A percentile compares a stretch with the other conserved stretches of the same genome.
These are phyloP conservation scores for Sanghuangporus weigelae DNA, from an alignment of 1,284 basidiomycete genomes.

Conservation along the genomic window DNA sequence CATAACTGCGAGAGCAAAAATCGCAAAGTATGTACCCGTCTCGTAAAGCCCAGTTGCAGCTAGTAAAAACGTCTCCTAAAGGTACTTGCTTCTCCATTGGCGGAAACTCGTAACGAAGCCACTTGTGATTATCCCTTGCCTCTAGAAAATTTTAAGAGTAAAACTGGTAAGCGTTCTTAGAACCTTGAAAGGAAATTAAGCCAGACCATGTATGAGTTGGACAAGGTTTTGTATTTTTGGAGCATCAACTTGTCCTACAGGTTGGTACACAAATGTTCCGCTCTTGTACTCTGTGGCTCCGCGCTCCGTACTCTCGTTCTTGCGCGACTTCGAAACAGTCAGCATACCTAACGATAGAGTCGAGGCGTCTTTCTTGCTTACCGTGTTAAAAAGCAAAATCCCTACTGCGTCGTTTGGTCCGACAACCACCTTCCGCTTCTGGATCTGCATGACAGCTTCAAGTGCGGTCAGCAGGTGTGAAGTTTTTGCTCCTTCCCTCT, in stretches of 20 bases:
- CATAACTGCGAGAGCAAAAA: background rate
- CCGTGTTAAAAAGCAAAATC: constrained; percentile 89
- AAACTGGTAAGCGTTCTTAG: background rate
- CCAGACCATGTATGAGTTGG: constrained; percentile 61
- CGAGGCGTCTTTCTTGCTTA: constrained; percentile 35
- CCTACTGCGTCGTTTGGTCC: constrained; percentile 88
- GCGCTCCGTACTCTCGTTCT: constrained; percentile 44
- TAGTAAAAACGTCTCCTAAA: constrained; percentile 82
- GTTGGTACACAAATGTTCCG: constrained; percentile 71
- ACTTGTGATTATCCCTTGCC: constrained; percentile 50
- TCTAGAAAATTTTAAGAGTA: constrained; percentile 31
- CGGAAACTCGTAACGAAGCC: constrained; percentile 55
- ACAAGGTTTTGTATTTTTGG: constrained; percentile 74
- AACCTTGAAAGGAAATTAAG: background rate
- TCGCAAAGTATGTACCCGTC: constrained; percentile 58
- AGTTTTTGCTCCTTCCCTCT: constrained; percentile 53
- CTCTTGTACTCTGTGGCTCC: constrained; percentile 65
- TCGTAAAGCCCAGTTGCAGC: constrained; percentile 82
- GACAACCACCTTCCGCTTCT: constrained; percentile 85
- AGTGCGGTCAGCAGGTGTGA: constrained; percentile 68
- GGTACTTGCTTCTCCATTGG: constrained; percentile 52
- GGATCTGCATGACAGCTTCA: constrained; percentile 77
- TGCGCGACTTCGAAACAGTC: constrained; percentile 29
- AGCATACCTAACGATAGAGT: background rate
- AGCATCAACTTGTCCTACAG: constrained; percentile 74